Conservation (phyloP, 352 stramenopile species). For the Globisporangium megalacanthum region DNA sequence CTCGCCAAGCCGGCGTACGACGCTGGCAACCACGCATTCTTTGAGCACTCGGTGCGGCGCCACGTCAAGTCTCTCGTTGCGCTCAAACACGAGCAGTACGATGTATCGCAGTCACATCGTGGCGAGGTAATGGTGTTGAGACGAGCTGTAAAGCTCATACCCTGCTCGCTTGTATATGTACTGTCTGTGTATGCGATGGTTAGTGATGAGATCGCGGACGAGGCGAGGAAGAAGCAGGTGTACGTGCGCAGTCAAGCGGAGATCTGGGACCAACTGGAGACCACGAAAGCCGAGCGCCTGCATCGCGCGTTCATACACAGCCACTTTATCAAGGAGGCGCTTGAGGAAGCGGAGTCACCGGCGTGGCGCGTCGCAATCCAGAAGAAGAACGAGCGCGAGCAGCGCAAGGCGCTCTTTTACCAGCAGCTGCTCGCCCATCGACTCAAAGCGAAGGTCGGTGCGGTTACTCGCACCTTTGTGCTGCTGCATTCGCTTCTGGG, state of each 20-base stretch:
- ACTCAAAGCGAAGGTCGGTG: constrained; percentile 29
- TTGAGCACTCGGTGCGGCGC: constrained; percentile 62
- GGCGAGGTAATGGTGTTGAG: no score
- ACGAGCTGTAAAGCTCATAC: neutral
- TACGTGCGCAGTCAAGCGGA: constrained; percentile 27
- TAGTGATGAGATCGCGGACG: constrained; percentile 37
- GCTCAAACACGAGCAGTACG: constrained; percentile 54
- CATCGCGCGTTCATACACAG: constrained; percentile 65
- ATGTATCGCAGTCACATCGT: neutral
- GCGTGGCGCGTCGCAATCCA: constrained; percentile 55
- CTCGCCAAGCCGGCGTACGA: constrained; percentile 59
- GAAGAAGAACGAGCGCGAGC: constrained; percentile 57
- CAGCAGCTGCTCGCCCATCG: constrained; percentile 43
- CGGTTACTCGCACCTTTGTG: no score
- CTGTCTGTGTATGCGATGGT: neutral
- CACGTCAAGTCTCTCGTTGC: constrained; percentile 43
- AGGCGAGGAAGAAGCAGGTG: constrained; percentile 19
- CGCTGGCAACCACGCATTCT: constrained; percentile 45
- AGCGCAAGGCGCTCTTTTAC: constrained; percentile 47
- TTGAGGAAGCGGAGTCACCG: constrained; percentile 65
- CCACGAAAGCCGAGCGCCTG: constrained; percentile 61
- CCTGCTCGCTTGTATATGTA: neutral
- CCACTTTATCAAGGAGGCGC: constrained; percentile 63
- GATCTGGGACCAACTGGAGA: constrained; percentile 36
- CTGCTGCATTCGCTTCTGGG: no score